phyloP scores from a whole-genome alignment of 2,329 filamentous ascomycete genomes.

The Arthrobotrys megalospora region DNA sequence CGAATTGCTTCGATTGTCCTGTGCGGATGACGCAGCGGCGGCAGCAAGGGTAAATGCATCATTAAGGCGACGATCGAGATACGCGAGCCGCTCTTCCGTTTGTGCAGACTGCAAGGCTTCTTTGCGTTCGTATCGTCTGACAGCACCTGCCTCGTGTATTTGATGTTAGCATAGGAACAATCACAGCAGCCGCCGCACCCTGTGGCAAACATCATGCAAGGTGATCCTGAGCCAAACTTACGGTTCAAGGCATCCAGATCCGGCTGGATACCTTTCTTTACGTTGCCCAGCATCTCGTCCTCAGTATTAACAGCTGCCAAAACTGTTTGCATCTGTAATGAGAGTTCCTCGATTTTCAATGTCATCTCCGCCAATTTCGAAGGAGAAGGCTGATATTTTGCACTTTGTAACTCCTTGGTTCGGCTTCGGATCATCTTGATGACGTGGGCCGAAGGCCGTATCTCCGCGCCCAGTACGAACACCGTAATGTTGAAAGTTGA shows the following conservation, averaged over 20 bases:
- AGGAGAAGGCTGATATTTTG: slow-evolving; percentile 74
- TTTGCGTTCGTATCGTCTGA: slow-evolving; percentile 92
- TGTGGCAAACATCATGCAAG: neutral
- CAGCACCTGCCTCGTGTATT: slow-evolving; percentile 70
- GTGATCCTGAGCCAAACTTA: slow-evolving; percentile 36
- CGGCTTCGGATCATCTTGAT: slow-evolving; percentile 84
- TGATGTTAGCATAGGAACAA: slow-evolving; percentile 20
- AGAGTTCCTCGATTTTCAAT: slow-evolving; percentile 73
- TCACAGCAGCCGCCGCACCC: neutral
- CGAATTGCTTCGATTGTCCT: slow-evolving; percentile 51
- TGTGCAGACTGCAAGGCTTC: slow-evolving; percentile 81
- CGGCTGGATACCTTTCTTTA: slow-evolving; percentile 78
- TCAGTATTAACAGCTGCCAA: slow-evolving; percentile 66
- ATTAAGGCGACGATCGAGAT: slow-evolving; percentile 79
- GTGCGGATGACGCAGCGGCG: slow-evolving; percentile 70
- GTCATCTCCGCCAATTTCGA: slow-evolving; percentile 66
- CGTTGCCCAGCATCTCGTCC: slow-evolving; percentile 74
- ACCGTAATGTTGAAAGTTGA: slow-evolving; percentile 94
- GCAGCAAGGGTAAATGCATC: slow-evolving; percentile 87
- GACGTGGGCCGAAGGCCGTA: slow-evolving; percentile 85
- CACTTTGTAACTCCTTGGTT: slow-evolving; percentile 84
- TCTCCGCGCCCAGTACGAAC: slow-evolving; percentile 87
- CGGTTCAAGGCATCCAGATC: slow-evolving; percentile 90
- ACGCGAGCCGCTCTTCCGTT: slow-evolving; percentile 80
- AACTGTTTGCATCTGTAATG: slow-evolving; percentile 74